Evolutionary conservation across 2,329 filamentous ascomycete genomes (phyloP).

Genomic region (Alternaria arborescens): DNA sequence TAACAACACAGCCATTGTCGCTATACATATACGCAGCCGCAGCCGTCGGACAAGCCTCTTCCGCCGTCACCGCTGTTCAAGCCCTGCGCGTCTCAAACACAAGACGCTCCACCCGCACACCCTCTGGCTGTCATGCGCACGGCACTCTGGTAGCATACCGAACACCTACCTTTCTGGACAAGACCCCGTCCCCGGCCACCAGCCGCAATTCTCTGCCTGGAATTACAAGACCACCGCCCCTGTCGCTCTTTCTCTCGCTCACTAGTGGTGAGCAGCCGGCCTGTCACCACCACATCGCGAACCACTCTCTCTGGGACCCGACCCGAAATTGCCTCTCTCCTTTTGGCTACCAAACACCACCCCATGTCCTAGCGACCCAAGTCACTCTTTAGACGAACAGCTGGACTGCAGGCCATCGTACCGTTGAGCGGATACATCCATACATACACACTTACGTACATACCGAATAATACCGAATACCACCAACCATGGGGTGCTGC

Average conservation of each 20-base stretch:
- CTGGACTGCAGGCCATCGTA: conserved; percentile 45
- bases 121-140: conserved; percentile 41
- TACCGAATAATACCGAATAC: conserved; percentile 37
- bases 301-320: conserved; percentile 21
- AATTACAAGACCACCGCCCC: conserved; percentile 32
- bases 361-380: conserved; percentile 39
- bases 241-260: conserved; percentile 41
- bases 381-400: conserved; percentile 47
- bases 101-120: conserved; percentile 35
- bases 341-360: conserved; percentile 13
- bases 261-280: conserved; percentile 50
- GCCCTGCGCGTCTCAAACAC: conserved; percentile 45
- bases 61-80: conserved; percentile 37
- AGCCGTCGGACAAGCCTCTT: conserved; percentile 22
- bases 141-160: conserved; percentile 31
- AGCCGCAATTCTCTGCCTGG: conserved; percentile 24
- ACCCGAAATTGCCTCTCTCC: conserved; percentile 6
- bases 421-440: conserved; percentile 47
- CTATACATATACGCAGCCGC: conserved; percentile 28
- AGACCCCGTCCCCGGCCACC: conserved; percentile 18
- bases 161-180: conserved; percentile 21
- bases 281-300: conserved; percentile 43
- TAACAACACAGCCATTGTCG: conserved; percentile 10
- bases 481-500: conserved; percentile 47
- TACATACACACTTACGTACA: conserved; percentile 22